Conservation (phyloP, 768 basidiomycete species). For the Lenzites betulinus region DNA sequence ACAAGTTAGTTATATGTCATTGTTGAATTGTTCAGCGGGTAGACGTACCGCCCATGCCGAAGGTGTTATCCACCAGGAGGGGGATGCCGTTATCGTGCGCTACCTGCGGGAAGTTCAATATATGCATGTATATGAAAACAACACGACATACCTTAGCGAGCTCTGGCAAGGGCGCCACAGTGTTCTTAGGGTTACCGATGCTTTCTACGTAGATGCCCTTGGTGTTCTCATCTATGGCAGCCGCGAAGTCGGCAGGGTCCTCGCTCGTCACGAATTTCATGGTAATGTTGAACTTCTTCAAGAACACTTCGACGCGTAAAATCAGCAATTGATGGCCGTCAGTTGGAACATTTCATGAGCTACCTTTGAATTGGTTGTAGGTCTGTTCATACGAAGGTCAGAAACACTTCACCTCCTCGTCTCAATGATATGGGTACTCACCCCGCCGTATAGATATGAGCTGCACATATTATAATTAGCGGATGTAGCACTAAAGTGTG, state of each 20-base stretch:
- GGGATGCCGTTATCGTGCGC: conserved; percentile 76
- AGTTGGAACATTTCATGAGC: too few relatives aligned
- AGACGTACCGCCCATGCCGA: conserved; percentile 61
- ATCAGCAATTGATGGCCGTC: too few relatives aligned
- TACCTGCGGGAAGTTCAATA: too few relatives aligned
- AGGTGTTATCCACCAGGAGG: conserved; percentile 80
- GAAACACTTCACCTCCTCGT: too few relatives aligned
- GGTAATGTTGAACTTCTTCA: conserved; percentile 68
- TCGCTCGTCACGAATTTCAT: conserved; percentile 62
- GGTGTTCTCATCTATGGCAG: conserved; percentile 75
- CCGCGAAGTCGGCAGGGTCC: conserved; percentile 58
- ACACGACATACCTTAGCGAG: conserved; percentile 65
- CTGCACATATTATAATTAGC: too few relatives aligned
- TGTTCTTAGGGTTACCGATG: conserved; percentile 80
- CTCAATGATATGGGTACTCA: too few relatives aligned
- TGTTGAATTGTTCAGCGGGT: too few relatives aligned
- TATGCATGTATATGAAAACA: too few relatives aligned
- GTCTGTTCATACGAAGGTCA: too few relatives aligned
- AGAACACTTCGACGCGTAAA: conserved; percentile 62
- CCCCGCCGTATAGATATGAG: conserved; percentile 69
- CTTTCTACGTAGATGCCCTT: conserved; percentile 76
- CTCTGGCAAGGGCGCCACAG: conserved; percentile 64
- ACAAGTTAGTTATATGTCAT: too few relatives aligned
- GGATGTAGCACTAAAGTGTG: too few relatives aligned
- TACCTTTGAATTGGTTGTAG: conserved; percentile 74